Evolutionary conservation across 192 early-diverging fungal species (phyloP).

Genomic region (Haplosporangium gracile): DNA sequence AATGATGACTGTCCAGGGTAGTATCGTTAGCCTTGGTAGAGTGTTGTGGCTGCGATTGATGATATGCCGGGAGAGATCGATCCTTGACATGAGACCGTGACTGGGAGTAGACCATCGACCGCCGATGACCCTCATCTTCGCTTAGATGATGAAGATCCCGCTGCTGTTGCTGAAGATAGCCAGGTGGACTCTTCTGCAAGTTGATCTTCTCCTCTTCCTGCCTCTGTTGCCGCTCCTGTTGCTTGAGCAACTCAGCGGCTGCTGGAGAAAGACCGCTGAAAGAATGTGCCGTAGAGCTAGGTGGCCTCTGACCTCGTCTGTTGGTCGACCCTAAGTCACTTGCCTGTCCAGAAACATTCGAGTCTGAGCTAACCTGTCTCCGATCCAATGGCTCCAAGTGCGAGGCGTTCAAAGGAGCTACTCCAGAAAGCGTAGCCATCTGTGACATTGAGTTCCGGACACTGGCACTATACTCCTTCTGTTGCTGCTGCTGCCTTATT

Average conservation of each 20-base stretch:
- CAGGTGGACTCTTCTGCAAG: neutral
- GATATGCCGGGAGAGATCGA: neutral
- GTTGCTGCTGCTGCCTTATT: constrained; percentile 23
- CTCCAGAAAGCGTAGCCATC: constrained; percentile 8
- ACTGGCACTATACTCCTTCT: constrained; percentile 32
- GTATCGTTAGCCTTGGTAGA: neutral
- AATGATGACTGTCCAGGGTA: constrained; percentile 3
- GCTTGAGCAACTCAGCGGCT: constrained; percentile 27
- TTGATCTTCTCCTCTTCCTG: constrained; percentile 22
- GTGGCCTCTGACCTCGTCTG: constrained; percentile 9
- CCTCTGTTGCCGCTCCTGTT: constrained; percentile 37
- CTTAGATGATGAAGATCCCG: constrained; percentile 13
- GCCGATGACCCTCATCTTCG: constrained; percentile 18
- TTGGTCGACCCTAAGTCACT: neutral
- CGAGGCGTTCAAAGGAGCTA: neutral
- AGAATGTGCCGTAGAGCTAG: constrained; percentile 13
- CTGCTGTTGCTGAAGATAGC: neutral
- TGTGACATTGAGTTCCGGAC: constrained; percentile 40
- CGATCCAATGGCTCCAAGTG: neutral
- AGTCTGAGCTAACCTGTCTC: neutral
- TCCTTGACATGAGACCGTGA: neutral
- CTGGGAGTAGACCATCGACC: neutral
- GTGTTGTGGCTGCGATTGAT: constrained; percentile 6
- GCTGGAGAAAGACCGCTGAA: constrained; percentile 31
- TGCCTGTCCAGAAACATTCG: neutral